These are phyloP conservation scores for Lachnellula arida DNA, from an alignment of 2,329 filamentous ascomycete genomes.

Conservation along the genomic window DNA sequence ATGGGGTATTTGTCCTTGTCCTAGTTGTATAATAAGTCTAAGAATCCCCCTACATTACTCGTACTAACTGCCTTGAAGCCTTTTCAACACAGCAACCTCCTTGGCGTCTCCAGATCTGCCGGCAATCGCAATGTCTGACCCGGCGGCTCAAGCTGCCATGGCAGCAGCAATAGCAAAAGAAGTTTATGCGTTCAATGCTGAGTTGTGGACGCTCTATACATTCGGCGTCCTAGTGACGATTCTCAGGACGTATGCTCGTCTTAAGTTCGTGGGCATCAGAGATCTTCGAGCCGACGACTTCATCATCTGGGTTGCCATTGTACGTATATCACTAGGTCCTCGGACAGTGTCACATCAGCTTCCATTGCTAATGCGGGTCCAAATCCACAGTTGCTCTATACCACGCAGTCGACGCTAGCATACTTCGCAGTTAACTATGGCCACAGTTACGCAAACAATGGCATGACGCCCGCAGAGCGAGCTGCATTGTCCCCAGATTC, in stretches of 20 bases:
- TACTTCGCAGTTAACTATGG: constrained; percentile 46
- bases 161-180: constrained; percentile 9
- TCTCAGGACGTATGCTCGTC: constrained; percentile 47
- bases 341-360: background rate
- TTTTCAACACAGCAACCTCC: too few species aligned
- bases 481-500: constrained; percentile 39
- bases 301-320: constrained; percentile 50
- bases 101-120: too few species aligned
- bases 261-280: constrained; percentile 42
- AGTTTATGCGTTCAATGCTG: constrained; percentile 35
- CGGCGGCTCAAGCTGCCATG: constrained; percentile 10
- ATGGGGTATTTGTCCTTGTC: too few species aligned
- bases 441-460: constrained; percentile 51
- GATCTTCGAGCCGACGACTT: constrained; percentile 56
- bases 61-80: too few species aligned
- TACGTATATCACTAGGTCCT: constrained; percentile 31
- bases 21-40: too few species aligned
- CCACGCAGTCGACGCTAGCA: constrained; percentile 44
- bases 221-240: constrained; percentile 46
- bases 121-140: constrained; percentile 8
- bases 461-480: constrained; percentile 49
- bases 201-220: constrained; percentile 47
- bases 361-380: background rate
- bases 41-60: too few species aligned
- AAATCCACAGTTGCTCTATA: constrained; percentile 42